Conservation (phyloP, 768 basidiomycete species). For the Cystofilobasidium capitatum region DNA sequence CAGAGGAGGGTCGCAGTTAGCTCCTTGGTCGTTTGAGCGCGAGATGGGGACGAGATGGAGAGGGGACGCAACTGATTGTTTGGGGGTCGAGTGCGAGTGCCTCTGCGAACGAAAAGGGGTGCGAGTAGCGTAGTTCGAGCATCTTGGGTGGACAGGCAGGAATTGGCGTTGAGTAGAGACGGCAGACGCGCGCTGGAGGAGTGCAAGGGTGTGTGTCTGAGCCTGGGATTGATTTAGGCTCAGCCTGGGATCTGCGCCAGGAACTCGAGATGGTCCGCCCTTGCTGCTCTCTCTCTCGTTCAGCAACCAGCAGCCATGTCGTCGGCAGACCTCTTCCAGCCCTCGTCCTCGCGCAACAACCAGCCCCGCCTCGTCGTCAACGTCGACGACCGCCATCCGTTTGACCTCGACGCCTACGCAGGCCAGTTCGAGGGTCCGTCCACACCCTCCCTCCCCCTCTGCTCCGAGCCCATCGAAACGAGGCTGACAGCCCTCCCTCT, state of each 20-base stretch:
- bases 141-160: conserved; percentile 10
- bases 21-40: too few relatives aligned
- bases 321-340: neutral
- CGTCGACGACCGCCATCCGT: conserved; percentile 65
- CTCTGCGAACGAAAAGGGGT: conserved; percentile 64
- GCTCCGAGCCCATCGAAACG: conserved; percentile 14
- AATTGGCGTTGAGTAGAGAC: neutral
- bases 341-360: neutral
- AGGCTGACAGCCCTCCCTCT: neutral
- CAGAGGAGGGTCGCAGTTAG: too few relatives aligned
- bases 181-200: neutral
- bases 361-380: neutral
- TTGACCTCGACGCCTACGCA: conserved; percentile 74
- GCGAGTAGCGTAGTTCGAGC: conserved; percentile 51
- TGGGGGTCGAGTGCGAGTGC: conserved; percentile 57
- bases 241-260: neutral
- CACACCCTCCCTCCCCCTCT: conserved; percentile 1
- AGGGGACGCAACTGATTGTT: conserved; percentile 60
- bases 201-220: neutral
- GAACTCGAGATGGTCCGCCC: neutral
- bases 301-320: neutral
- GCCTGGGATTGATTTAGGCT: neutral
- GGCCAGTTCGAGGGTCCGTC: conserved; percentile 61
- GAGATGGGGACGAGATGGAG: conserved; percentile 3
- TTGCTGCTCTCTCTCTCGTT: neutral